Evolutionary conservation across 441 rosid genomes (phyloP), one percentile per base, ranked within the genome.

Genomic region (Daphne laureola): DNA sequence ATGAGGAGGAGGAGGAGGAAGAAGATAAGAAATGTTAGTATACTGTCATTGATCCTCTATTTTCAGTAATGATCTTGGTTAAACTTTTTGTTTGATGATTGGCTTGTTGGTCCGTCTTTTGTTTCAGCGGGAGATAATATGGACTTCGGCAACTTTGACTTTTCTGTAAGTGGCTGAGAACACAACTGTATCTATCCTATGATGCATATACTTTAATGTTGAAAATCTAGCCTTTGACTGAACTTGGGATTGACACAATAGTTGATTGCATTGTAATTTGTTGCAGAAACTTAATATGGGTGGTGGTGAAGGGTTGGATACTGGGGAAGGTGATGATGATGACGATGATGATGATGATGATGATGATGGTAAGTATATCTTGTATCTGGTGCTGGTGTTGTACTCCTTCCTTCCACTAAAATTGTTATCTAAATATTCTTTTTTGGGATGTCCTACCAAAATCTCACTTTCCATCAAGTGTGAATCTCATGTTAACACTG

Each of bases 1-100:
- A 79, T 49, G 90, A 81, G 54, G 91, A 81, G 43, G 90, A 81
- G 54, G 91, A 81, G 43, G 90, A 70, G 58, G 51, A 54, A 58
- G 51, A 54, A 58, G 73, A 60, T 14, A 38, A 44, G 12, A 53
- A 59, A 23, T 11, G 69, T 58, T 64, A 69, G 73, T 46, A 21
- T 3, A 23, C 35, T 31, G 14, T 14, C 14, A 16, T 13, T 21
- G n/a, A 44, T 45, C 16, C 15, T 44, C 11, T 15, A 49, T 21
- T 4, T 0, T 8, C 17, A 43, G 26, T 7, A 14, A 26, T 14
- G 8, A 23, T 51, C 26, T 25, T 51, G 46, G 26, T 51, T 27
- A 25, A 8, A 42, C 7, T 49, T 48, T 5, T 49, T 14, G 14
- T 14, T 44, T 25, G 38, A 5, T 21, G 43, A 40, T 67, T 48